These are phyloP conservation scores for Colletotrichum karsti DNA, from an alignment of 2,329 filamentous ascomycete genomes.

Conservation along the genomic window DNA sequence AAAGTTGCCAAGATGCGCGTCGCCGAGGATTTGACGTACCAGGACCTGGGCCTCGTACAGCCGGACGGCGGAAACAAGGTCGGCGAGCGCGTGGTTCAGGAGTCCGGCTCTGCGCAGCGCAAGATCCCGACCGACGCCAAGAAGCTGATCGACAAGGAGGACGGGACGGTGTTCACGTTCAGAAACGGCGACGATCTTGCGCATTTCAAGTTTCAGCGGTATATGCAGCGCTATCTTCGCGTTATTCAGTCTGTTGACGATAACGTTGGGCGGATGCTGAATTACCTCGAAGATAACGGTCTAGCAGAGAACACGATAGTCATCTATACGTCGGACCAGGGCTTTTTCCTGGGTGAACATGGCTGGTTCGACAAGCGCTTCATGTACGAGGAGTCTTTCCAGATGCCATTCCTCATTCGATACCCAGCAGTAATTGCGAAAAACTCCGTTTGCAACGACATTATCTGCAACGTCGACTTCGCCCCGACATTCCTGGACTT, in stretches of 20 bases:
- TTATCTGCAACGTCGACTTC: conserved; percentile 64
- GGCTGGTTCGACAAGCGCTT: conserved; percentile 68
- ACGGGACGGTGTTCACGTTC: conserved; percentile 56
- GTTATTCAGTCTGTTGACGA: conserved; percentile 62
- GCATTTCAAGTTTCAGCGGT: conserved; percentile 64
- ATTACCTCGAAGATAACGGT: conserved; percentile 51
- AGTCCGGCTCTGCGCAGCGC: conserved; percentile 35
- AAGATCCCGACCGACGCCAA: conserved; percentile 35
- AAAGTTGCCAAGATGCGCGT: conserved; percentile 60
- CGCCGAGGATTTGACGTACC: conserved; percentile 59
- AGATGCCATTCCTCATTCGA: conserved; percentile 62
- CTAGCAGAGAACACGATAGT: conserved; percentile 57
- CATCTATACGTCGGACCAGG: conserved; percentile 63
- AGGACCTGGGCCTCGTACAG: conserved; percentile 55
- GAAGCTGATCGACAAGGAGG: conserved; percentile 53
- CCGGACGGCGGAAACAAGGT: conserved; percentile 55
- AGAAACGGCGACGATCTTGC: conserved; percentile 48
- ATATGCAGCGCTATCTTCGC: conserved; percentile 64
- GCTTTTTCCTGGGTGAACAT: conserved; percentile 65
- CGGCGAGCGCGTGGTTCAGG: conserved; percentile 42
- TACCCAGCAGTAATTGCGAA: conserved; percentile 51
- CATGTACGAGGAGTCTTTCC: conserved; percentile 66
- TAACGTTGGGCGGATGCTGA: conserved; percentile 56
- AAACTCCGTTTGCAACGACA: conserved; percentile 52
- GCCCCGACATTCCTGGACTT: conserved; percentile 58